phyloP scores from a whole-genome alignment of 495 filamentous ascomycete species.

The Penicillium dipodomyicola region DNA sequence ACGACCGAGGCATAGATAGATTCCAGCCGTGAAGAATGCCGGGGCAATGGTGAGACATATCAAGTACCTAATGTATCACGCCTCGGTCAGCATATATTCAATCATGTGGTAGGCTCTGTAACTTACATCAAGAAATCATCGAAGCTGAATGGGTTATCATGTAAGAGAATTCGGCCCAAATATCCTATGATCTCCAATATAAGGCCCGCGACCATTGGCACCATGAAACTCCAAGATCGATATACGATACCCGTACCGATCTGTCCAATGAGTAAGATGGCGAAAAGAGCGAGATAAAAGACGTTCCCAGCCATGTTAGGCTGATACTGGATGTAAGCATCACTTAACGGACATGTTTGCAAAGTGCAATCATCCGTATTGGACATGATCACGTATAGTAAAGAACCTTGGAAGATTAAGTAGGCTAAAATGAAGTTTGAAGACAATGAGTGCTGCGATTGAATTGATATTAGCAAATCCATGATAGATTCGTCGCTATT shows the following conservation, averaged over 20 bases:
- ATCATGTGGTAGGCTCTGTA: slow-evolving; percentile 4
- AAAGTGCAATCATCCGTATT: slow-evolving; percentile 30
- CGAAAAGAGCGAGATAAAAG: slow-evolving; percentile 34
- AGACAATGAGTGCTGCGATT: neutral
- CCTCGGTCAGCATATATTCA: slow-evolving; percentile 6
- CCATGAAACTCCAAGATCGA: slow-evolving; percentile 33
- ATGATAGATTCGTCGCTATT: neutral
- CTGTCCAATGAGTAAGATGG: slow-evolving; percentile 31
- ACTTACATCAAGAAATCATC: slow-evolving; percentile 41
- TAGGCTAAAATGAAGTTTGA: neutral
- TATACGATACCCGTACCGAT: slow-evolving; percentile 27
- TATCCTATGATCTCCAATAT: slow-evolving; percentile 44
- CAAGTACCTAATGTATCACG: slow-evolving; percentile 35
- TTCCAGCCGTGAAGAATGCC: slow-evolving; percentile 53
- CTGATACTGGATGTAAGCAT: slow-evolving; percentile 35
- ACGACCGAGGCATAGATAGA: slow-evolving; percentile 56
- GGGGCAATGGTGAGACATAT: slow-evolving; percentile 55
- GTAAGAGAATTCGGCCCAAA: slow-evolving; percentile 36
- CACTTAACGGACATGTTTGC: slow-evolving; percentile 32
- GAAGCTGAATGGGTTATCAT: slow-evolving; percentile 38
- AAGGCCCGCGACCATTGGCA: slow-evolving; percentile 24
- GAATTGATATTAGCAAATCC: neutral
- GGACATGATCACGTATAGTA: neutral
- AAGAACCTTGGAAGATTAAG: neutral
- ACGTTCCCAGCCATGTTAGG: slow-evolving; percentile 37